Base-by-base conservation (phyloP, 1,139 yeast species). In the Sugiyamaella japonica region DNA sequence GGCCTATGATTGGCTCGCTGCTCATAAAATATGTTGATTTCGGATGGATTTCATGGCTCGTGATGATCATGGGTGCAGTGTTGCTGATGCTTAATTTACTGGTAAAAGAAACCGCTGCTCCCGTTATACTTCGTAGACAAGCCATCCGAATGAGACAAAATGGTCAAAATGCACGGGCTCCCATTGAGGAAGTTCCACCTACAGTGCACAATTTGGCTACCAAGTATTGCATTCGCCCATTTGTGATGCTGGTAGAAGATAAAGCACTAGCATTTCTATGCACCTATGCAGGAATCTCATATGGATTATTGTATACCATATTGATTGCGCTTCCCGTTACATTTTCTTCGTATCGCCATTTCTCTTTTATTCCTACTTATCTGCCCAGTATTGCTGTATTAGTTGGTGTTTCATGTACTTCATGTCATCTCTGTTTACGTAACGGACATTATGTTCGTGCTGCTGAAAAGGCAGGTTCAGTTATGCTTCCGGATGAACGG, bases 41-140 rank as follows among this genome's bases (percentile, higher is more conserved):
- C 13, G 57, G 56, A 8, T 56, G 56, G 56, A 20, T 56, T 13
- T 56, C 58, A 9, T 56, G 58, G 58, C 34, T 54, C 12, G 42
- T 51, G 6, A 46, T 56, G 55, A 56, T 56, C 28, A 42, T 56
- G 47, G 58, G 58, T 10, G 50, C 51, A 12, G 42, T 52, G 12
- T 20, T 43, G 16, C 28, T 45, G 23, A 28, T 17, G 3, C 13
- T 53, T 13, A 44, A 39, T 38, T n/a, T 42, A 13, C 50, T 50
- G 40, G 45, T 42, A n/a, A 41, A 37, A 39, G 55, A 56, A 37
- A 48, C 56, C 2, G 50, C 46, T 16, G 47, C 56, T 16, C 52
- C 47, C 7, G 50, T 53, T 13, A 45, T 53, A 36, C 36, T 55
- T 23, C 41, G 49, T 25, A 32, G 32, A 42, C 34, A 54, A 13